phyloP scores from a whole-genome alignment of 2,329 filamentous ascomycete genomes.

The Dendryphion nanum region DNA sequence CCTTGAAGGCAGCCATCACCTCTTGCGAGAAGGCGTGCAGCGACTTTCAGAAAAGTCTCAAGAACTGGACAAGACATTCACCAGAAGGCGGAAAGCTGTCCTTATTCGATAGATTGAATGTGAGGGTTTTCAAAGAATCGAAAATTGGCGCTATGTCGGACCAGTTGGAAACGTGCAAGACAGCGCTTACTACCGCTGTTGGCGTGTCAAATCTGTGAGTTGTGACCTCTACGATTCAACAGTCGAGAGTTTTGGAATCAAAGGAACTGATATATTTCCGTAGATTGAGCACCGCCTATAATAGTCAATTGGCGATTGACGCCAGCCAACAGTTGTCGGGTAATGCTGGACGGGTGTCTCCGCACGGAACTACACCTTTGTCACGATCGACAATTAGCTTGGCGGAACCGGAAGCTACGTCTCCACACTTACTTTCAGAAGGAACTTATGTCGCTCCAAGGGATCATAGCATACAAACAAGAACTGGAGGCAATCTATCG shows the following conservation, averaged over 20 bases:
- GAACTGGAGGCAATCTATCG: neutral
- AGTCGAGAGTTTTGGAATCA: neutral
- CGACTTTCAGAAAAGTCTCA: constrained; percentile 27
- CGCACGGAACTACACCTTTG: neutral
- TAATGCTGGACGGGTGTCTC: too few relatives aligned
- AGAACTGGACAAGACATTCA: constrained; percentile 34
- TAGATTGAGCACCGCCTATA: neutral
- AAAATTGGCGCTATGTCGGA: constrained; percentile 35
- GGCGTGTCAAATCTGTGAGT: constrained; percentile 33
- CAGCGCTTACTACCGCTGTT: constrained; percentile 28
- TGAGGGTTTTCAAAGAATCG: constrained; percentile 36
- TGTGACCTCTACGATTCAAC: neutral
- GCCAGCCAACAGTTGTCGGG: too few relatives aligned
- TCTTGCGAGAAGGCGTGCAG: constrained; percentile 29
- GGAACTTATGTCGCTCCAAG: neutral
- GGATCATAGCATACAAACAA: neutral
- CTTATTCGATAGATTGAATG: constrained; percentile 31
- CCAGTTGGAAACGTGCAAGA: constrained; percentile 34
- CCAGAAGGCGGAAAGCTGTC: constrained; percentile 30
- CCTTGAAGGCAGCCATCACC: constrained; percentile 27
- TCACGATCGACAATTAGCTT: neutral
- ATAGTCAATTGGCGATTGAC: too few relatives aligned
- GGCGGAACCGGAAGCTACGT: neutral
- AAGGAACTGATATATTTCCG: neutral
- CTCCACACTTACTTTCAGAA: neutral